Percentiles rank a stretch among this genome's conserved stretches.
Conservation (phyloP, 1,139 yeast species). For the Zygoascus sp. region DNA sequence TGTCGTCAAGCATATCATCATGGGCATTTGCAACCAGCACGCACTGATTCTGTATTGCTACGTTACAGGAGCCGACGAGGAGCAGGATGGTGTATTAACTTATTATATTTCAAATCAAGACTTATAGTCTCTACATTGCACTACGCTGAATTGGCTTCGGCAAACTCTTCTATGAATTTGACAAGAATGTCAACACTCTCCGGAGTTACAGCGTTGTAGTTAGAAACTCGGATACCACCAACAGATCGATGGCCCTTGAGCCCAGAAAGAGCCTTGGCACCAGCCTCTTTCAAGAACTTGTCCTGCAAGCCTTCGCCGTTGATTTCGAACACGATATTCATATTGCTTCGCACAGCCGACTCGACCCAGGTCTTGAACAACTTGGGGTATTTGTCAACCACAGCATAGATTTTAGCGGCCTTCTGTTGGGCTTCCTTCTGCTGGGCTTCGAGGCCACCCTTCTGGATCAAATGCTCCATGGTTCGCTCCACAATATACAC, state of each 20-base stretch:
- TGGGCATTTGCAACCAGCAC: conserved; percentile 33
- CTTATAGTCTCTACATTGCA: conserved; percentile 10
- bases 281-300: conserved; percentile 61
- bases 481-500: conserved; percentile 81
- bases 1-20: conserved; percentile 30
- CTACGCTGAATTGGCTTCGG: conserved; percentile 32
- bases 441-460: conserved; percentile 60
- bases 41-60: conserved; percentile 35
- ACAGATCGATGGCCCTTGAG: conserved; percentile 95
- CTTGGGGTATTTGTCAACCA: conserved; percentile 60
- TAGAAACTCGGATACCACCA: conserved; percentile 93
- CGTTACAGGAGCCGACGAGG: conserved; percentile 27
- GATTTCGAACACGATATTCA: conserved; percentile 90
- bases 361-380: conserved; percentile 66
- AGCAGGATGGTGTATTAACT: conserved; percentile 22
- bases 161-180: conserved; percentile 61
- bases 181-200: conserved; percentile 59
- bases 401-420: conserved; percentile 56
- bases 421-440: conserved; percentile 55
- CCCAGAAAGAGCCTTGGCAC: conserved; percentile 57
- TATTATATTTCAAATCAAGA: conserved; percentile 24
- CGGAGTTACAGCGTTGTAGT: conserved; percentile 75
- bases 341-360: conserved; percentile 62
- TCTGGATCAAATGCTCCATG: conserved; percentile 52
- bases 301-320: conserved; percentile 56